These are phyloP conservation scores for Plectranthus barbatus DNA, from an alignment of 257 asterid genomes.

Conservation along the genomic window DNA sequence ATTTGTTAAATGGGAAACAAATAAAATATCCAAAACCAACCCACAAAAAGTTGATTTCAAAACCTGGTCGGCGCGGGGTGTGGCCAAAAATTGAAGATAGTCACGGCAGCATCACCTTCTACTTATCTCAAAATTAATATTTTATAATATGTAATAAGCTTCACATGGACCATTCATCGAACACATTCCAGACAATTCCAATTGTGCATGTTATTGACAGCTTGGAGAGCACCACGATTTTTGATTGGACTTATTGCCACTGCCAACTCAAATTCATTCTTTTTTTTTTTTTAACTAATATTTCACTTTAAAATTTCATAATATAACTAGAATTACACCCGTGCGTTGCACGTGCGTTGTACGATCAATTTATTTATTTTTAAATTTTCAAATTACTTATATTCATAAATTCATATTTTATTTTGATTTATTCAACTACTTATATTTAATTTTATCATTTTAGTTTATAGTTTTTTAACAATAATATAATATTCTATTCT, in stretches of 20 bases:
- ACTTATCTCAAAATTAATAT: background rate
- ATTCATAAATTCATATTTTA: too few species aligned
- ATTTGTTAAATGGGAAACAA: background rate
- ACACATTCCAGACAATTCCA: slow-evolving; percentile 26
- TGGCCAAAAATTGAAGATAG: slow-evolving; percentile 23
- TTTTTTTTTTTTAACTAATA: too few species aligned
- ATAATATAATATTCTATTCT: too few species aligned
- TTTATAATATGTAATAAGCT: background rate
- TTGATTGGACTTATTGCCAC: slow-evolving; percentile 27
- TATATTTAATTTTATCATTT: too few species aligned
- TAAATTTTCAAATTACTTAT: too few species aligned
- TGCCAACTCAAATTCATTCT: slow-evolving; percentile 19
- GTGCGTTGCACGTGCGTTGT: too few species aligned
- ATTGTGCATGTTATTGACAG: slow-evolving; percentile 33
- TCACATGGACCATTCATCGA: slow-evolving; percentile 22
- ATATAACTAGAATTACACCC: too few species aligned
- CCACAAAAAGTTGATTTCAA: slow-evolving; percentile 2
- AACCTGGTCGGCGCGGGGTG: slow-evolving; percentile 34
- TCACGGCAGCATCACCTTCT: background rate
- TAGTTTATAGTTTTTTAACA: too few species aligned
- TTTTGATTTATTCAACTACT: too few species aligned
- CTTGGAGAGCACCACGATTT: slow-evolving; percentile 13
- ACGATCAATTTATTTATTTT: too few species aligned
- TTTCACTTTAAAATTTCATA: too few species aligned
- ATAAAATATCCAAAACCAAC: background rate